A percentile compares a stretch with the other conserved stretches of the same genome.
Evolutionary conservation across 2,329 filamentous ascomycete species (phyloP).

Genomic region (Colletotrichum simmondsii): DNA sequence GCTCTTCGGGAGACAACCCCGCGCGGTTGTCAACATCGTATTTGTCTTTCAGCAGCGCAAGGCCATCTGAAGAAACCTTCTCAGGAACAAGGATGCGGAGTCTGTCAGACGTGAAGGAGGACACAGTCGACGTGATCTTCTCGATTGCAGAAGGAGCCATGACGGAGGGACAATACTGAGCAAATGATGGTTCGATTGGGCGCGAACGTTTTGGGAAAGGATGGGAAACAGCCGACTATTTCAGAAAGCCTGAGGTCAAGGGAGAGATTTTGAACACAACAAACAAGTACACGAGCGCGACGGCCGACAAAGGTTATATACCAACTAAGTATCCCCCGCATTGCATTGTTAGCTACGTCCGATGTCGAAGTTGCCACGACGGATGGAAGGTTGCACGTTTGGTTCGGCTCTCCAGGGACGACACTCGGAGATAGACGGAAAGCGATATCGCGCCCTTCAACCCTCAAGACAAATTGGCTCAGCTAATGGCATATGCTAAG

Average conservation of each 20-base stretch:
- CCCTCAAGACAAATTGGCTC: background rate
- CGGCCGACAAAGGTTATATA: constrained; percentile 23
- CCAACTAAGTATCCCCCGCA: constrained; percentile 13
- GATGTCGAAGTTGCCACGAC: background rate
- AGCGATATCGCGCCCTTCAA: constrained; percentile 2
- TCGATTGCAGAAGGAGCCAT: constrained; percentile 41
- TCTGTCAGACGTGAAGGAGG: constrained; percentile 35
- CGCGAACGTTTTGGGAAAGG: background rate
- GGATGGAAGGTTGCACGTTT: background rate
- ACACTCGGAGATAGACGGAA: background rate
- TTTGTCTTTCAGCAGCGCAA: constrained; percentile 72
- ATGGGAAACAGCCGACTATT: background rate
- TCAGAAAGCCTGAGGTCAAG: background rate
- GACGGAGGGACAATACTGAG: background rate
- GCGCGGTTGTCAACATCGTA: constrained; percentile 78
- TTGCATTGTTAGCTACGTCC: background rate
- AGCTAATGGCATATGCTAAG: constrained; percentile 27
- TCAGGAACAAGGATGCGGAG: constrained; percentile 77
- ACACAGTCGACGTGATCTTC: constrained; percentile 33
- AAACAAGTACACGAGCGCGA: background rate
- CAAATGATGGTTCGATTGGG: background rate
- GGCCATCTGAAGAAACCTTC: constrained; percentile 82
- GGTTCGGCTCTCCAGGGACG: background rate
- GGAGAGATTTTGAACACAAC: background rate
- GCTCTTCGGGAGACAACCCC: constrained; percentile 70